Percentiles rank a stretch among this genome's conserved stretches.
Evolutionary conservation across 2,329 filamentous ascomycete species (phyloP).

Genomic region (Ophiosphaerella herpotricha): DNA sequence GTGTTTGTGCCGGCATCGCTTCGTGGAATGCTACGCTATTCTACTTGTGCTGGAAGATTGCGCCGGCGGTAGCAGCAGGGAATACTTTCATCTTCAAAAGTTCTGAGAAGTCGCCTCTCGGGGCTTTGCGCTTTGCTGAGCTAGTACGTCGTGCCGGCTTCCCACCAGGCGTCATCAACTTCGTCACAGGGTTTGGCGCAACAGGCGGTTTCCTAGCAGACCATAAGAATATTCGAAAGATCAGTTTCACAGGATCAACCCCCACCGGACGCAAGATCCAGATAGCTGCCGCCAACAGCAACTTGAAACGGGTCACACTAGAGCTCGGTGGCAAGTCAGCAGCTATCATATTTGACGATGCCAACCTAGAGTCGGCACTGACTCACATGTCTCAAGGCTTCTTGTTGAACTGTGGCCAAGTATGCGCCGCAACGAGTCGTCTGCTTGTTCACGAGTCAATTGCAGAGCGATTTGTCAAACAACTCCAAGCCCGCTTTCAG

Average conservation of each 20-base stretch:
- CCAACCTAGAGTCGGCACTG: slow-evolving; percentile 41
- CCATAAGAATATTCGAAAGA: slow-evolving; percentile 35
- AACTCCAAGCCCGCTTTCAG: neutral
- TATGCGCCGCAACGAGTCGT: neutral
- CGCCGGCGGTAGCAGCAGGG: slow-evolving; percentile 39
- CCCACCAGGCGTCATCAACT: slow-evolving; percentile 51
- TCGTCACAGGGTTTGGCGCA: slow-evolving; percentile 37
- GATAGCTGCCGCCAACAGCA: slow-evolving; percentile 34
- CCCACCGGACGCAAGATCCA: slow-evolving; percentile 29
- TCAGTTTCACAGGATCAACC: slow-evolving; percentile 41
- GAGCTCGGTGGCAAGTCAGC: slow-evolving; percentile 53
- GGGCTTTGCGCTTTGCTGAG: slow-evolving; percentile 10
- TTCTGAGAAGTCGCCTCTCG: slow-evolving; percentile 58
- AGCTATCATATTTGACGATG: slow-evolving; percentile 50
- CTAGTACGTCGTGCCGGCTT: slow-evolving; percentile 46
- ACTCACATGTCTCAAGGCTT: neutral
- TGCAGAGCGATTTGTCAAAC: neutral
- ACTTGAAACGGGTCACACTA: slow-evolving; percentile 51
- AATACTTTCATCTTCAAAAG: slow-evolving; percentile 54
- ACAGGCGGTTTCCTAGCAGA: slow-evolving; percentile 48
- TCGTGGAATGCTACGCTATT: slow-evolving; percentile 81
- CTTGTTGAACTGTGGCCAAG: neutral
- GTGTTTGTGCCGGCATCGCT: slow-evolving; percentile 74
- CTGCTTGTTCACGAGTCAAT: neutral
- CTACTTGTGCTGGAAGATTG: slow-evolving; percentile 71